phyloP scores from a whole-genome alignment of 2,329 filamentous ascomycete genomes.

The Fusarium sororula region DNA sequence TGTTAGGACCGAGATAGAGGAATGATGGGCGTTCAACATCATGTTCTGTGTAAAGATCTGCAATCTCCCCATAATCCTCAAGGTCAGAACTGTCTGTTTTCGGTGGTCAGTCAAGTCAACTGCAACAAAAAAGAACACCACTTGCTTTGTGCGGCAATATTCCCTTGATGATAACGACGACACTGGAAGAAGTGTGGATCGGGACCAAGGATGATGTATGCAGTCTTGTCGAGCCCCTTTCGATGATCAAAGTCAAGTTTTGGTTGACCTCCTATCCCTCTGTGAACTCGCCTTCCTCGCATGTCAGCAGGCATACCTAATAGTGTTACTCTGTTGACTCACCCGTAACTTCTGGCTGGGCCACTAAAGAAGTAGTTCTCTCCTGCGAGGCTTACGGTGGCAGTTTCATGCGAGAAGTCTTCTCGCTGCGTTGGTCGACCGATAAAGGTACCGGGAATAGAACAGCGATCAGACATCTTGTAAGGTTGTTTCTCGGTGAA shows the following conservation, averaged over 20 bases:
- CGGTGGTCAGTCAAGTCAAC: background rate
- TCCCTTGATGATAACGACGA: slow-evolving; percentile 16
- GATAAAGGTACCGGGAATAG: background rate
- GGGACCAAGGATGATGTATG: slow-evolving; percentile 36
- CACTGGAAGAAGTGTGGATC: slow-evolving; percentile 34
- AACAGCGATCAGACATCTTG: background rate
- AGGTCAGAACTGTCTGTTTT: slow-evolving; percentile 27
- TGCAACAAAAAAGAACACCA: background rate
- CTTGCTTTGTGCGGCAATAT: slow-evolving; percentile 29
- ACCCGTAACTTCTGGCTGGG: slow-evolving; percentile 32
- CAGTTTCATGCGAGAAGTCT: slow-evolving; percentile 16
- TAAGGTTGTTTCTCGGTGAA: background rate
- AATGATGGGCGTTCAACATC: slow-evolving; percentile 36
- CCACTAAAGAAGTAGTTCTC: slow-evolving; percentile 37
- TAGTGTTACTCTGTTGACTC: background rate
- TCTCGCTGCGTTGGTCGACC: slow-evolving; percentile 2
- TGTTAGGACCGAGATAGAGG: slow-evolving; percentile 28
- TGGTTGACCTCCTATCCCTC: background rate
- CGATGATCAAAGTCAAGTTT: slow-evolving; percentile 14
- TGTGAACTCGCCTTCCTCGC: slow-evolving; percentile 8
- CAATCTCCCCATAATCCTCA: slow-evolving; percentile 26
- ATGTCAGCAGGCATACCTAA: background rate
- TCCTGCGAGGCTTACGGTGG: slow-evolving; percentile 31
- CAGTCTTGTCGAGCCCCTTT: background rate
- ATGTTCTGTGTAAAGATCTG: slow-evolving; percentile 23